Conservation (phyloP, 1,139 yeast genomes). For the Protomyces gravidus region DNA sequence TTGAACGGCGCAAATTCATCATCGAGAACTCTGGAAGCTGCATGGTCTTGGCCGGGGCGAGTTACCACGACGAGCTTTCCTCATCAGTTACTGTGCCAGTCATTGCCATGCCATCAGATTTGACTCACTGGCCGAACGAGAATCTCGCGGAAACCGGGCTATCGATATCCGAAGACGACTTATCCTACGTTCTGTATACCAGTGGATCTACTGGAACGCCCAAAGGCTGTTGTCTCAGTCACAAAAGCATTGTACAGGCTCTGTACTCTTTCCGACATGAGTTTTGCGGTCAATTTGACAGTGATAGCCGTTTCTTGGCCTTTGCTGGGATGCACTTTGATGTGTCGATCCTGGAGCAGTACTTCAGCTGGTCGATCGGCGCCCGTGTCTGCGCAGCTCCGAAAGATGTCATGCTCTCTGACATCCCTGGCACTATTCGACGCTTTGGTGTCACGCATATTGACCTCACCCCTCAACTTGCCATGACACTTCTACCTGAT, state of each 20-base stretch:
- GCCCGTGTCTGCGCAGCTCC: constrained; percentile 35
- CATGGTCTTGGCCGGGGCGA: constrained; percentile 1
- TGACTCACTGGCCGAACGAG: neutral
- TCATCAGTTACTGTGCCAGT: constrained; percentile 1
- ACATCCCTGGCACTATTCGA: constrained; percentile 29
- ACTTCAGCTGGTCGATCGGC: constrained; percentile 37
- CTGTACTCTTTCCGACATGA: constrained; percentile 35
- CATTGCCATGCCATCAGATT: neutral
- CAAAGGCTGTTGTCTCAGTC: constrained; percentile 65
- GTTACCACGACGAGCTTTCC: neutral
- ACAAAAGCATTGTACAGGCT: constrained; percentile 47
- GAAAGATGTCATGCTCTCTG: constrained; percentile 33
- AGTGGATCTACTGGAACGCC: constrained; percentile 76
- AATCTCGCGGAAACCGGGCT: neutral
- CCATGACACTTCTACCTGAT: constrained; percentile 34
- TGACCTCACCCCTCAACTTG: constrained; percentile 37
- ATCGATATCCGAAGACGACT: constrained; percentile 16
- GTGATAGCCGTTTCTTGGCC: constrained; percentile 33
- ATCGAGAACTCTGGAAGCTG: constrained; percentile 29
- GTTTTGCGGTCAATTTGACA: constrained; percentile 33
- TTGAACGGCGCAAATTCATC: constrained; percentile 34
- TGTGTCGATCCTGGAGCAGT: constrained; percentile 37
- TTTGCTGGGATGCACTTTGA: constrained; percentile 38
- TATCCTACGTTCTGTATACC: constrained; percentile 44
- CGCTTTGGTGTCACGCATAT: constrained; percentile 34